phyloP scores from a whole-genome alignment of 176 grass and related monocot genomes.

The Oropetium thomaeum region DNA sequence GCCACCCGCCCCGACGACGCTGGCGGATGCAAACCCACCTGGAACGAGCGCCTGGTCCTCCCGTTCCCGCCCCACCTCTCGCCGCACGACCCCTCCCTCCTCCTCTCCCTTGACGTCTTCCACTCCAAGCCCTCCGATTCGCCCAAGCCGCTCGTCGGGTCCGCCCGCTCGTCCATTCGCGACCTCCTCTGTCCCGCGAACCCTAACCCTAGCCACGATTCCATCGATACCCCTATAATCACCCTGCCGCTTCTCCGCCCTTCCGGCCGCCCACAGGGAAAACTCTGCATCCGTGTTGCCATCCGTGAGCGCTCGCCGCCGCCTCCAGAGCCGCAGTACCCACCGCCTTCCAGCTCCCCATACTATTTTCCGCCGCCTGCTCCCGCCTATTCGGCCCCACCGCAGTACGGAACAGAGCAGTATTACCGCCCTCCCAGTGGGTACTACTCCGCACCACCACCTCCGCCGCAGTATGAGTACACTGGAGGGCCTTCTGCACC shows the following conservation, averaged over 20 bases:
- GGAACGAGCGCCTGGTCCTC: conserved; percentile 84
- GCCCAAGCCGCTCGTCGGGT: conserved; percentile 89
- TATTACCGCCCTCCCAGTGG: conserved; percentile 45
- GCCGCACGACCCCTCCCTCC: conserved; percentile 58
- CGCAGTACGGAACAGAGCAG: conserved; percentile 48
- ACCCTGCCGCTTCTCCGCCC: conserved; percentile 73
- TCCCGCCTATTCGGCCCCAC: conserved; percentile 50
- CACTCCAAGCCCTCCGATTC: conserved; percentile 96
- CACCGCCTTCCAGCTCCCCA: conserved; percentile 50
- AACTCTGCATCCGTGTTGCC: conserved; percentile 68
- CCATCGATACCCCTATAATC: conserved; percentile 38
- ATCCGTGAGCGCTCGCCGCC: conserved; percentile 62
- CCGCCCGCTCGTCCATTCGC: conserved; percentile 55
- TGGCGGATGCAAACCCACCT: conserved; percentile 68
- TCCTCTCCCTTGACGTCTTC: conserved; percentile 80
- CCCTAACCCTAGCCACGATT: conserved; percentile 50
- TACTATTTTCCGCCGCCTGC: conserved; percentile 60
- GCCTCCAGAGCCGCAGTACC: conserved; percentile 62
- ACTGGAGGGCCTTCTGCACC: conserved; percentile 63
- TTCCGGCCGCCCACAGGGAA: conserved; percentile 84
- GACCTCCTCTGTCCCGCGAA: conserved; percentile 54
- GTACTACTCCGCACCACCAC: conserved; percentile 48
- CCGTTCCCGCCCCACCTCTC: conserved; percentile 61
- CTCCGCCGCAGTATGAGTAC: conserved; percentile 40
- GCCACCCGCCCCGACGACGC: conserved; percentile 81